Percentiles rank a stretch among this genome's conserved stretches.
Evolutionary conservation across 495 filamentous ascomycete genomes (phyloP).

Genomic region (Lentithecium fluviatile): DNA sequence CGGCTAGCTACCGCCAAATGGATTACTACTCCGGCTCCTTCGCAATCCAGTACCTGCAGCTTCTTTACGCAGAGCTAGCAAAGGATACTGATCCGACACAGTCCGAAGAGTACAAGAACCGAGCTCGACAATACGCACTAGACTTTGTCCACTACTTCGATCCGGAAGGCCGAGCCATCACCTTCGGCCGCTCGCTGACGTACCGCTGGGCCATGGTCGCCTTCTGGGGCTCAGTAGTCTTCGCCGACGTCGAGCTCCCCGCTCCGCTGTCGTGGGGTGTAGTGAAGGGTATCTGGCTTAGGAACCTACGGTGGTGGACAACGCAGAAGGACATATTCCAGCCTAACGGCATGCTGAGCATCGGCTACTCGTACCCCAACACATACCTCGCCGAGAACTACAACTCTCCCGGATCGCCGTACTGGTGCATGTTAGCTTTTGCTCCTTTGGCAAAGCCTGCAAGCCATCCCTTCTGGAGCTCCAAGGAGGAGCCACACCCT

Average conservation of each 20-base stretch:
- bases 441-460: slow-evolving; percentile 66
- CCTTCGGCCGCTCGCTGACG: slow-evolving; percentile 72
- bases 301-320: slow-evolving; percentile 77
- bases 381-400: slow-evolving; percentile 80
- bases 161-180: slow-evolving; percentile 63
- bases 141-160: slow-evolving; percentile 77
- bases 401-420: slow-evolving; percentile 69
- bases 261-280: slow-evolving; percentile 71
- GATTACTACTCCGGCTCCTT: slow-evolving; percentile 82
- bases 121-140: slow-evolving; percentile 62
- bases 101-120: slow-evolving; percentile 65
- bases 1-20: slow-evolving; percentile 73
- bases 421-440: slow-evolving; percentile 78
- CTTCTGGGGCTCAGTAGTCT: slow-evolving; percentile 76
- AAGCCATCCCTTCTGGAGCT: slow-evolving; percentile 73
- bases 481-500: slow-evolving; percentile 61
- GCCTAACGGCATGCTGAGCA: slow-evolving; percentile 67
- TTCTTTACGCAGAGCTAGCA: slow-evolving; percentile 72
- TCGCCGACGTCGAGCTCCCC: slow-evolving; percentile 70
- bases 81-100: slow-evolving; percentile 65
- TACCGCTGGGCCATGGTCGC: slow-evolving; percentile 80
- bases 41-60: slow-evolving; percentile 74
- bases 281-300: slow-evolving; percentile 70
- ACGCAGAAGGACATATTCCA: slow-evolving; percentile 71
- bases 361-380: slow-evolving; percentile 77